These are phyloP conservation scores for Podospora tetraspora DNA, from an alignment of 495 filamentous ascomycete genomes.

Conservation along the genomic window DNA sequence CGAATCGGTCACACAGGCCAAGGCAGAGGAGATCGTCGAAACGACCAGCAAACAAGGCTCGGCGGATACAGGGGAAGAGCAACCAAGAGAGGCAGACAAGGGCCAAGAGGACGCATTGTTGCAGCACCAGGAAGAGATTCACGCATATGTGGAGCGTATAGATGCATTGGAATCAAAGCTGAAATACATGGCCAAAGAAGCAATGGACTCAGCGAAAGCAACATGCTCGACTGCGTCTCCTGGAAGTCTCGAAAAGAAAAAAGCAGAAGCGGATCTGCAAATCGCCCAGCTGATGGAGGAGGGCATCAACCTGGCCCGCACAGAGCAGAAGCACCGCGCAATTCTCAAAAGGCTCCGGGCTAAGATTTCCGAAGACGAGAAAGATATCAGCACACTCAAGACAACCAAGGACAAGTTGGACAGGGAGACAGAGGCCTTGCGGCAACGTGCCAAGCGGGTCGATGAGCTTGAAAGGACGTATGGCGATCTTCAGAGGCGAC, in stretches of 20 bases:
- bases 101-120: constrained; percentile 56
- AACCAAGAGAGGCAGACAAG: constrained; percentile 39
- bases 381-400: constrained; percentile 56
- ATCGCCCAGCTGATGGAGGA: constrained; percentile 88
- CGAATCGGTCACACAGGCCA: not conserved
- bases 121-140: constrained; percentile 71
- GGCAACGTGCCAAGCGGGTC: constrained; percentile 56
- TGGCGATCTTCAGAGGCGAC: constrained; percentile 57
- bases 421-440: constrained; percentile 51
- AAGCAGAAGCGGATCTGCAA: constrained; percentile 84
- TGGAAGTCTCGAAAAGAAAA: constrained; percentile 65
- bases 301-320: constrained; percentile 80
- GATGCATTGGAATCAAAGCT: constrained; percentile 90
- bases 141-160: constrained; percentile 80
- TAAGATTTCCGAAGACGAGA: constrained; percentile 57
- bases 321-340: constrained; percentile 74
- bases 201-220: constrained; percentile 63
- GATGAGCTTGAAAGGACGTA: constrained; percentile 63
- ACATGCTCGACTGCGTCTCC: constrained; percentile 55
- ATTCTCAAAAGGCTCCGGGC: constrained; percentile 76
- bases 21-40: constrained; percentile 1
- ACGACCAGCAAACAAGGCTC: not conserved
- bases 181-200: constrained; percentile 75
- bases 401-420: constrained; percentile 64
- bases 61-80: constrained; percentile 3